Evolutionary conservation across 164 flowering plant genomes (phyloP), one percentile per base, ranked within the genome.

Genomic region (Protea cynaroides): DNA sequence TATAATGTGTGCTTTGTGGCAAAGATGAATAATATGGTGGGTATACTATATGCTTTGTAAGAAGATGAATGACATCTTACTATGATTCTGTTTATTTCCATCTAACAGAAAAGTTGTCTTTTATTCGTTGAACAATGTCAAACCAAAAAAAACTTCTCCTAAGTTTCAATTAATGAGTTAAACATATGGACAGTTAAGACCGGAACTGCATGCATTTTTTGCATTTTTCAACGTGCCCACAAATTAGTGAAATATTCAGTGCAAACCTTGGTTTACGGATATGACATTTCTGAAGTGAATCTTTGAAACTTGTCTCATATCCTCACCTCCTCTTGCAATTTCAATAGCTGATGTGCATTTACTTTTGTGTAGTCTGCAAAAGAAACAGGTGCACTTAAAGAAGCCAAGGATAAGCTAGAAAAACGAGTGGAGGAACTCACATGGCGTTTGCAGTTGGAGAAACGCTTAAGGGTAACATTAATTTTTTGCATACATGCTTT

Each of bases 361-460:
- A 49, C 52, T 15, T 49, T 64, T 72, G 15, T 68, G 62, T 77
- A 92, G 98, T 95, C 82, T 65, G 84, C 98, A 53, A 84, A 91
- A 78, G 98, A 92, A 75, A 89, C 95, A 38, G 98, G 98, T 66
- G 96, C 95, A 67, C 92, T 89, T 46, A 87, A 84, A 80, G 96
- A 92, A 79, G 98, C 98, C 8, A 89, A 92, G 75, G 89, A 92
- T 71, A 92, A 89, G 81, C 92, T 92, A 63, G 90, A 86, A 71
- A 92, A 89, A 62, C 77, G 69, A 56, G 86, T 89, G 65, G 98
- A 92, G 78, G 96, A 92, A 66, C 91, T 92, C 61, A 89, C 98
- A 64, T 89, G 90, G 95, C 91, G 95, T 65, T 68, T 92, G 65
- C 90, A 88, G 64, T 73, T 89, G 66, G 96, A 92, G 76, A 92